These are phyloP conservation scores for Puccinia horiana DNA, from an alignment of 1,284 basidiomycete genomes.

Conservation along the genomic window DNA sequence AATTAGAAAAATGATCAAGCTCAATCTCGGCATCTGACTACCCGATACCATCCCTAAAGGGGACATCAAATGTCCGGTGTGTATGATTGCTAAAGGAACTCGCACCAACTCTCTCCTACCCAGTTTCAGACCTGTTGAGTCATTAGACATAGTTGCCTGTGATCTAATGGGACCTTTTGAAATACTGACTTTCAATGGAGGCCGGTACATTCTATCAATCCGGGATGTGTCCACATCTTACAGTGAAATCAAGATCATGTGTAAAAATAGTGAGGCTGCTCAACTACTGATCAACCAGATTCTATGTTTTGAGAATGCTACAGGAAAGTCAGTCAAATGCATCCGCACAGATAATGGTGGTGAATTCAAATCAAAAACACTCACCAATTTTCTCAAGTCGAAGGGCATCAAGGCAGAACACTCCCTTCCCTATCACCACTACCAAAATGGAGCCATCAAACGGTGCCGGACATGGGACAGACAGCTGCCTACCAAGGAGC, in stretches of 20 bases:
- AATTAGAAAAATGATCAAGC: neutral
- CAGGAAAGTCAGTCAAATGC: slow-evolving; percentile 1
- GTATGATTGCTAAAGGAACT: neutral
- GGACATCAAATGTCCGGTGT: neutral
- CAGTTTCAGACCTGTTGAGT: neutral
- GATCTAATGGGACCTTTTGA: slow-evolving; percentile 19
- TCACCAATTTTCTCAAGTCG: neutral
- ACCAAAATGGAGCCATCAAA: slow-evolving; percentile 22
- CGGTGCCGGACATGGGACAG: neutral
- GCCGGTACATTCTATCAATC: neutral
- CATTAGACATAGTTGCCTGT: neutral
- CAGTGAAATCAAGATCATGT: slow-evolving; percentile 6
- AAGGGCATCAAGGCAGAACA: slow-evolving; percentile 20
- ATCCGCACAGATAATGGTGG: slow-evolving; percentile 18
- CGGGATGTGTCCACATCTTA: neutral
- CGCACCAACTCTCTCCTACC: neutral
- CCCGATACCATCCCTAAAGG: too few relatives aligned
- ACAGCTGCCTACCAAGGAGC: neutral
- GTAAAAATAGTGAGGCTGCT: neutral
- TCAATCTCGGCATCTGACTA: too few relatives aligned
- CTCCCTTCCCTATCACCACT: slow-evolving; percentile 11
- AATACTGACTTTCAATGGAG: neutral
- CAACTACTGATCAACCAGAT: neutral
- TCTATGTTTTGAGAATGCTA: neutral
- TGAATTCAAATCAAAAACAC: neutral